These are phyloP conservation scores for Neolecta irregularis DNA, from an alignment of 1,139 yeast genomes.

Conservation along the genomic window DNA sequence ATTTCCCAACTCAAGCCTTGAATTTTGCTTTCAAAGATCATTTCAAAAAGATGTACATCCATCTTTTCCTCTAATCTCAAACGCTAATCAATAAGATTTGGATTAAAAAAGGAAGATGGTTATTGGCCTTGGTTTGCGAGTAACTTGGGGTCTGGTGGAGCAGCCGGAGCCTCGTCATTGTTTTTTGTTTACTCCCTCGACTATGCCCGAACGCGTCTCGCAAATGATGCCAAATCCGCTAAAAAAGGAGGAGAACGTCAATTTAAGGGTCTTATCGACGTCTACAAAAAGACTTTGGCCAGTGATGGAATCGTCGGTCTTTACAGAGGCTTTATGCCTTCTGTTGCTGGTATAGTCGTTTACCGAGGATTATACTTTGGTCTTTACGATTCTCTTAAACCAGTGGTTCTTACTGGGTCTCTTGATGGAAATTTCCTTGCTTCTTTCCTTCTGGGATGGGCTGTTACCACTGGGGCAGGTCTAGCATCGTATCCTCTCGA, in stretches of 20 bases:
- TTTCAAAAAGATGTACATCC: constrained; percentile 62
- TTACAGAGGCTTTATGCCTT: constrained; percentile 74
- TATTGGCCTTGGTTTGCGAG: constrained; percentile 63
- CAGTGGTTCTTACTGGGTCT: constrained; percentile 55
- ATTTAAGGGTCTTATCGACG: constrained; percentile 64
- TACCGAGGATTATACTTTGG: constrained; percentile 80
- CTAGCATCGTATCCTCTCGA: constrained; percentile 70
- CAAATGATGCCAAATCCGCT: constrained; percentile 63
- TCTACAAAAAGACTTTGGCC: constrained; percentile 60
- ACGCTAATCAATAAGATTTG: too few relatives aligned
- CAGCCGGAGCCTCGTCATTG: constrained; percentile 67
- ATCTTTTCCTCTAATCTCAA: too few relatives aligned
- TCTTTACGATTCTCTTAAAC: constrained; percentile 65
- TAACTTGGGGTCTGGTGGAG: constrained; percentile 73
- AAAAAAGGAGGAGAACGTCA: constrained; percentile 56
- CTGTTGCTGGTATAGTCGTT: constrained; percentile 64
- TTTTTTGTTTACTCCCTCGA: constrained; percentile 65
- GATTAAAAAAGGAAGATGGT: constrained; percentile 52
- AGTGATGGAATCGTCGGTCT: constrained; percentile 68
- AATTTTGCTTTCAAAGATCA: constrained; percentile 77
- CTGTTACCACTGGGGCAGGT: constrained; percentile 64
- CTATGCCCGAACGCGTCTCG: constrained; percentile 73
- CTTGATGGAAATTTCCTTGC: constrained; percentile 59
- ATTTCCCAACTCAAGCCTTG: constrained; percentile 75
- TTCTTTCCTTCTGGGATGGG: constrained; percentile 65